Evolutionary conservation across 441 rosid genomes (phyloP).

Genomic region (Euphorbia celastroides): DNA sequence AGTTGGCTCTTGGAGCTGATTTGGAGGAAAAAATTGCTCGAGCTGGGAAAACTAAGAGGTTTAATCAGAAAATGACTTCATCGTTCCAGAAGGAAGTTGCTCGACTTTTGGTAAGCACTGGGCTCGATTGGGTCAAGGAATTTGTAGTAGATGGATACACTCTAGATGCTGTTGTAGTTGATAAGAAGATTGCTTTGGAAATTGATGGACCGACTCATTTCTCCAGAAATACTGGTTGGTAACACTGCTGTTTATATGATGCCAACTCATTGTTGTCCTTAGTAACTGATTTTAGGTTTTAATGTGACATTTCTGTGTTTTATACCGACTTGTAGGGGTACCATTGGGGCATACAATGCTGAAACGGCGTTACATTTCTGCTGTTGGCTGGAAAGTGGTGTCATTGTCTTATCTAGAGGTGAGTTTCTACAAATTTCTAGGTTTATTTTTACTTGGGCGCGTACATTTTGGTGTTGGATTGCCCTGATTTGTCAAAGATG

Average conservation of each 20-base stretch:
- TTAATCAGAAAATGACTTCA: slow-evolving; percentile 75
- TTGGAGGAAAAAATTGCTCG: slow-evolving; percentile 63
- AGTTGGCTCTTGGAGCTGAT: slow-evolving; percentile 41
- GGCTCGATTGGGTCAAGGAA: slow-evolving; percentile 86
- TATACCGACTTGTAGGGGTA: slow-evolving; percentile 36
- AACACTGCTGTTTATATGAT: slow-evolving; percentile 15
- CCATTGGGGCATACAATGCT: slow-evolving; percentile 88
- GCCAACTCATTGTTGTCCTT: not conserved
- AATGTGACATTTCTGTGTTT: slow-evolving; percentile 1
- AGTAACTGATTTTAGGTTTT: not conserved
- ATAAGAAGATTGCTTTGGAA: slow-evolving; percentile 81
- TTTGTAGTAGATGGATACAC: slow-evolving; percentile 66
- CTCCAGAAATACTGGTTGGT: slow-evolving; percentile 75
- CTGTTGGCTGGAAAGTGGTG: slow-evolving; percentile 87
- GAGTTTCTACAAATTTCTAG: too few species aligned
- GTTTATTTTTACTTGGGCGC: too few species aligned
- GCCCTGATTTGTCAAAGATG: not conserved
- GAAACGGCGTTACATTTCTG: slow-evolving; percentile 68
- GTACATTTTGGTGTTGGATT: too few species aligned
- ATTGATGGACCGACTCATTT: slow-evolving; percentile 96
- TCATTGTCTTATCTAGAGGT: slow-evolving; percentile 82
- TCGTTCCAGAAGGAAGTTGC: slow-evolving; percentile 86
- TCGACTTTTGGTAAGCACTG: slow-evolving; percentile 78
- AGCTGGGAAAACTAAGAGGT: slow-evolving; percentile 78
- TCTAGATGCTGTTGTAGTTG: slow-evolving; percentile 73